phyloP scores from a whole-genome alignment of 768 basidiomycete species.

The Boletus sp. region DNA sequence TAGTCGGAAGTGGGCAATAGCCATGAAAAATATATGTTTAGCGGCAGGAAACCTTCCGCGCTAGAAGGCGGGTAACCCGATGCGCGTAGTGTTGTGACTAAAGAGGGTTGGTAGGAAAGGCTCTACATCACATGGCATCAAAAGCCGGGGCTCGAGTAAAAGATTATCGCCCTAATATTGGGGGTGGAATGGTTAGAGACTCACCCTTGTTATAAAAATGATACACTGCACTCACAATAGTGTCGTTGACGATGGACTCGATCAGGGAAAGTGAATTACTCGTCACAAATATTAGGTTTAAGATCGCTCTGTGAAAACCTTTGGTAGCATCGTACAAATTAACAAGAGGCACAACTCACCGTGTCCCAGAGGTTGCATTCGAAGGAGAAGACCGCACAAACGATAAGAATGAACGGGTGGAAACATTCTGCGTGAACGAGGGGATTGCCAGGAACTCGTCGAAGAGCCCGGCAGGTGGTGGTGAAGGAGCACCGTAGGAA shows the following conservation, averaged over 20 bases:
- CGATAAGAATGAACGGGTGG: constrained; percentile 14
- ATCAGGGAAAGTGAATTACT: constrained; percentile 9
- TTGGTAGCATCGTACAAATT: not conserved
- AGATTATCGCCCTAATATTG: not conserved
- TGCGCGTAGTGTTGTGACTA: too few species aligned
- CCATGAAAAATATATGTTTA: constrained; percentile 41
- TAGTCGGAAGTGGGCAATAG: not conserved
- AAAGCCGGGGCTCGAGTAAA: not conserved
- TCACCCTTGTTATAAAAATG: too few species aligned
- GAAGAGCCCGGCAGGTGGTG: constrained; percentile 12
- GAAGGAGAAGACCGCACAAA: constrained; percentile 3
- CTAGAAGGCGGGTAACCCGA: too few species aligned
- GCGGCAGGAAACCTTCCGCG: constrained; percentile 34
- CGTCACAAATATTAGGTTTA: not conserved
- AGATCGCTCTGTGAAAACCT: not conserved
- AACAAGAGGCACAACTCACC: not conserved
- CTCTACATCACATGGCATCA: constrained; percentile 34
- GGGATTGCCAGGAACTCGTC: constrained; percentile 28
- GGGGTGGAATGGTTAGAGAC: not conserved
- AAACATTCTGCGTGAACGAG: too few species aligned
- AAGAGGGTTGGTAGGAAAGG: too few species aligned
- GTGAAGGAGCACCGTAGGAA: constrained; percentile 51
- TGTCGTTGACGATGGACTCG: too few species aligned
- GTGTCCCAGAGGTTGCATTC: not conserved
- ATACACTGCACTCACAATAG: too few species aligned